Conservation (phyloP, 139 green algal species). For the Micractinium conductrix region DNA sequence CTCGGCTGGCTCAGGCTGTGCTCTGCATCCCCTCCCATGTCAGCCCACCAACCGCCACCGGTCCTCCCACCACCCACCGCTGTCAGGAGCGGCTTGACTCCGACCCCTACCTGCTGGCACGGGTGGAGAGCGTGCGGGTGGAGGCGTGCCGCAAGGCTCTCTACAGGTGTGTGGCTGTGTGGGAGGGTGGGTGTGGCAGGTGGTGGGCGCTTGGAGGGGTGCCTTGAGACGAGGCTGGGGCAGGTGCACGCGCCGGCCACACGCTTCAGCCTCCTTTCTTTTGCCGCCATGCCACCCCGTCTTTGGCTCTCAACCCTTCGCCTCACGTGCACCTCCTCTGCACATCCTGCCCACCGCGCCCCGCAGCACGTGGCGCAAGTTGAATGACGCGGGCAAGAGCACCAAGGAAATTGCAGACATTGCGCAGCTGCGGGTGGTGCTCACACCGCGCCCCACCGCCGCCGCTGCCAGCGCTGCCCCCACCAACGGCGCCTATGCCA, state of each 20-base stretch:
- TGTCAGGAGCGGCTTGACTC: slow-evolving; percentile 54
- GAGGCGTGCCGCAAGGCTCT: slow-evolving; percentile 61
- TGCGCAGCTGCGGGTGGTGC: slow-evolving; percentile 72
- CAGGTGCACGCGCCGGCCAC: too few species aligned
- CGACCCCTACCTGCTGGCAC: slow-evolving; percentile 67
- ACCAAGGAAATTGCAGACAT: slow-evolving; percentile 65
- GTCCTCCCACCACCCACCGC: neutral
- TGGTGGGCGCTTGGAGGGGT: too few species aligned
- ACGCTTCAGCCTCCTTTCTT: too few species aligned
- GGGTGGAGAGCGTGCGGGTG: slow-evolving; percentile 52
- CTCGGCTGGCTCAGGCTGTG: too few species aligned
- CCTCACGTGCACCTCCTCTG: too few species aligned
- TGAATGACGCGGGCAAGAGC: slow-evolving; percentile 47
- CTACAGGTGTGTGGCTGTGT: too few species aligned
- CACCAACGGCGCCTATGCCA: neutral
- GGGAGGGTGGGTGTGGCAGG: too few species aligned
- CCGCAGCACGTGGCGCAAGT: slow-evolving; percentile 71
- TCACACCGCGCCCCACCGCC: slow-evolving; percentile 27
- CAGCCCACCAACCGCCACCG: too few species aligned
- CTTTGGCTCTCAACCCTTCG: too few species aligned
- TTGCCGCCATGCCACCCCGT: too few species aligned
- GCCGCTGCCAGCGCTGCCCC: neutral
- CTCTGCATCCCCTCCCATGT: too few species aligned
- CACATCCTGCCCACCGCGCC: slow-evolving; percentile 24
- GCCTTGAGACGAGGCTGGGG: too few species aligned